Evolutionary conservation across 192 early-diverging fungal species (phyloP), one percentile per base, ranked within the genome.

Genomic region (Backusella tarrabulga): DNA sequence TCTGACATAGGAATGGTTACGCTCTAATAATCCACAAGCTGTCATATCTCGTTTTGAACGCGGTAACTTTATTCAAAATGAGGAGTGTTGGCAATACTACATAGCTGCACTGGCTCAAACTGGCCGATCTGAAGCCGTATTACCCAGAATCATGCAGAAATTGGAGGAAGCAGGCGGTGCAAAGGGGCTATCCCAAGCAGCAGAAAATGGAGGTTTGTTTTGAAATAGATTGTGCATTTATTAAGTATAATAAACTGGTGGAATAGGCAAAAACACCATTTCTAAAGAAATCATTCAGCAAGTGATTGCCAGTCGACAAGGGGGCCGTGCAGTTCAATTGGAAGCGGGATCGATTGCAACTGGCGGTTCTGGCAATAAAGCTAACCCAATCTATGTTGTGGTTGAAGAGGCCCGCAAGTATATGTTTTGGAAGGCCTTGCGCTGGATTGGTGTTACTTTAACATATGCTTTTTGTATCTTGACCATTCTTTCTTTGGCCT

Each of bases 391-490:
- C 44, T 88, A 90, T 80, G 89, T 90, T 2, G 87, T 90, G 5
- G 84, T 90, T 69, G 89, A 90, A 77, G 89, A 88, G 73, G 86
- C 87, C 2, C 85, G 86, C 41, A 85, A 87, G 66, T 88, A 86
- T 66, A 87, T 88, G 84, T 76, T 90, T 29, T 90, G 89, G 89
- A 72, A 85, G 52, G 89, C 84, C 21, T 44, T 90, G 41, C 85
- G 89, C 3, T 90, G 89, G 89, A 68, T 90, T 5, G 87, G 89
- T 35, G 87, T 90, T 17, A 88, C 89, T 34, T 83, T 90, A 1
- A 90, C 87, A 11, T 90, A 90, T 80, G 91, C 91, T 0, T 92
- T 93, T 68, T 91, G 90, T 68, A 90, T 92, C 74, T 78, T 94
- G 56, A 93, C 92, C 0, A 83, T 93, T 67, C 72, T 93, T 34